Evolutionary conservation across 495 filamentous ascomycete species (phyloP).

Genomic region (Xylaria scruposa): DNA sequence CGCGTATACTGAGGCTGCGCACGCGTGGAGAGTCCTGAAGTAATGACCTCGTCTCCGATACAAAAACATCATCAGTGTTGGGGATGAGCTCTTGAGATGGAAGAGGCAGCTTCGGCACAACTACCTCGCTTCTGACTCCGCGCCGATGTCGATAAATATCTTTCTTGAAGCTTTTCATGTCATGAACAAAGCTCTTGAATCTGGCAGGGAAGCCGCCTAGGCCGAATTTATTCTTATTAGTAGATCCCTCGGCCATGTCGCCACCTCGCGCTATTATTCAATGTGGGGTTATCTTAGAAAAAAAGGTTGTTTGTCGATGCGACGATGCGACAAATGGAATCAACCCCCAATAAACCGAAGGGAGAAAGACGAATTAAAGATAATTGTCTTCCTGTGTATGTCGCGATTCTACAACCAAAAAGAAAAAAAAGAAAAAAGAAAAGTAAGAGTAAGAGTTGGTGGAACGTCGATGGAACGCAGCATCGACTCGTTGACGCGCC

Average conservation of each 20-base stretch:
- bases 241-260: constrained; percentile 16
- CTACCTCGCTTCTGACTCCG: constrained; percentile 26
- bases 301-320: not conserved
- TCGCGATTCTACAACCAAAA: not conserved
- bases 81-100: constrained; percentile 15
- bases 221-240: not conserved
- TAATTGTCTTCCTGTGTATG: not conserved
- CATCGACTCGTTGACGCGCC: constrained; percentile 3
- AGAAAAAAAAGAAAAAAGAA: not conserved
- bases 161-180: constrained; percentile 40
- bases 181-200: constrained; percentile 39
- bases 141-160: constrained; percentile 34
- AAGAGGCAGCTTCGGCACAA: constrained; percentile 20
- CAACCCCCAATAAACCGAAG: not conserved
- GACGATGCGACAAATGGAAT: constrained; percentile 12
- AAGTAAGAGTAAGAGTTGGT: not conserved
- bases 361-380: not conserved
- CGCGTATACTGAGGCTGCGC: constrained; percentile 44
- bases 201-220: constrained; percentile 33
- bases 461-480: not conserved
- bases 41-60: constrained; percentile 26
- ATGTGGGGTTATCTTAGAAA: not conserved
- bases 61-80: constrained; percentile 12
- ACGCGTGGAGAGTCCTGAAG: constrained; percentile 31
- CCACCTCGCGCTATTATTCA: not conserved